Conservation (phyloP, 1,139 yeast genomes). For the Pichia sp. region DNA sequence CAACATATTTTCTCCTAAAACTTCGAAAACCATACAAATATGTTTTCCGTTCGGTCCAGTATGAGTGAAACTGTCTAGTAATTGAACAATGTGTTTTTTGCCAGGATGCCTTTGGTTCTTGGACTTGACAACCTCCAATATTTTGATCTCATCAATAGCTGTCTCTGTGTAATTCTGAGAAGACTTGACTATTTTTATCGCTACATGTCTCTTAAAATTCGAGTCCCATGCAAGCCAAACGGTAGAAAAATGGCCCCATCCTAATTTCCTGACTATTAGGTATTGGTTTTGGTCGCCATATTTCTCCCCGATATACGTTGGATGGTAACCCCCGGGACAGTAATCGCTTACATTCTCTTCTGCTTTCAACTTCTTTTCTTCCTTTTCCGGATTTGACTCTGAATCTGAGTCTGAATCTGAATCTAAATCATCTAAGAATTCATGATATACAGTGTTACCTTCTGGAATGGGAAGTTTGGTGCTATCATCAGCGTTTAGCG, state of each 20-base stretch:
- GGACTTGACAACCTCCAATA: slow-evolving; percentile 37
- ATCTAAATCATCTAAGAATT: too few species aligned
- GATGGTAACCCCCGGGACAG: slow-evolving; percentile 72
- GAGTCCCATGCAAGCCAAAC: slow-evolving; percentile 67
- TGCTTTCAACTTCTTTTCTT: slow-evolving; percentile 14
- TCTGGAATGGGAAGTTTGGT: too few species aligned
- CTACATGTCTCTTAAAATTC: slow-evolving; percentile 48
- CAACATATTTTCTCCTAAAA: slow-evolving; percentile 68
- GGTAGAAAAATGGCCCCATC: slow-evolving; percentile 80
- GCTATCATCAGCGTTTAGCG: too few species aligned
- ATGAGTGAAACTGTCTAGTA: slow-evolving; percentile 60
- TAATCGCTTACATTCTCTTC: slow-evolving; percentile 67
- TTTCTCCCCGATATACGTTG: slow-evolving; percentile 63
- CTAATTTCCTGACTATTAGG: slow-evolving; percentile 57
- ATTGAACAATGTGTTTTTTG: slow-evolving; percentile 52
- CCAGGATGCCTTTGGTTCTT: slow-evolving; percentile 45
- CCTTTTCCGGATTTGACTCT: slow-evolving; percentile 1
- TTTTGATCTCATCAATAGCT: slow-evolving; percentile 66
- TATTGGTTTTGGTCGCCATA: slow-evolving; percentile 51
- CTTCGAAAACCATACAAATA: slow-evolving; percentile 73
- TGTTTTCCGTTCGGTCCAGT: slow-evolving; percentile 71
- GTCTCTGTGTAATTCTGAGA: slow-evolving; percentile 68
- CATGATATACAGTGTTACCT: too few species aligned
- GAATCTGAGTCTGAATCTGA: slow-evolving; percentile 5
- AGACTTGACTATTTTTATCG: slow-evolving; percentile 68